Percentiles rank a stretch among this genome's conserved stretches.
phyloP scores from a whole-genome alignment of 2,329 filamentous ascomycete genomes.

The Fusarium chaquense region DNA sequence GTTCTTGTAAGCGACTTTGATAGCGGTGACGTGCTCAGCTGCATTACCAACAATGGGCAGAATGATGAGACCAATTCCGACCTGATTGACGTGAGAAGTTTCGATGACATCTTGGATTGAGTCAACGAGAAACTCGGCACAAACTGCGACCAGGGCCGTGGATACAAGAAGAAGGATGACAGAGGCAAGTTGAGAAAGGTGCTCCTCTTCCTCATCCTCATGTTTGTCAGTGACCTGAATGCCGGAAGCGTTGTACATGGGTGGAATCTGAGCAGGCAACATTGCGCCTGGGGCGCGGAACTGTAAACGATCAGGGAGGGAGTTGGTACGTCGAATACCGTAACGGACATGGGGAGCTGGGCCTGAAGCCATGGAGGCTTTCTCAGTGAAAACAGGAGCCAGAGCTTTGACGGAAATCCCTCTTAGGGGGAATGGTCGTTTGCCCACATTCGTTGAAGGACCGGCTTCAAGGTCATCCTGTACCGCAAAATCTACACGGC shows the following conservation, averaged over 20 bases:
- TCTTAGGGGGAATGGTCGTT: conserved; percentile 68
- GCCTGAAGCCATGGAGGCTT: conserved; percentile 54
- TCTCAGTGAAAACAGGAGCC: conserved; percentile 75
- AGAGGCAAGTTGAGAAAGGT: conserved; percentile 67
- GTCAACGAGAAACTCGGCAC: conserved; percentile 77
- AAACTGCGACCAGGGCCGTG: conserved; percentile 74
- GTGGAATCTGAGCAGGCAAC: conserved; percentile 61
- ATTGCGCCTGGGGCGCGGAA: conserved; percentile 63
- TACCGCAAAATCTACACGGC: conserved; percentile 70
- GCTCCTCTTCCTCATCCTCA: conserved; percentile 57
- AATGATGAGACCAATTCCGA: conserved; percentile 78
- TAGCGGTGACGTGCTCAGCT: conserved; percentile 78
- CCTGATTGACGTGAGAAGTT: conserved; percentile 69
- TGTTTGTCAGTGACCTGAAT: conserved; percentile 42
- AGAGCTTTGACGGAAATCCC: conserved; percentile 75
- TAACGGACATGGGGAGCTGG: conserved; percentile 69
- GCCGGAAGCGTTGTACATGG: conserved; percentile 51
- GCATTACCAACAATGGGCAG: conserved; percentile 80
- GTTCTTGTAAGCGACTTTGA: conserved; percentile 78
- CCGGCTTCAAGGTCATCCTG: conserved; percentile 43
- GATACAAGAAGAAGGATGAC: conserved; percentile 72
- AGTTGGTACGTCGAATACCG: conserved; percentile 79
- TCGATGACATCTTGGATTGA: conserved; percentile 73
- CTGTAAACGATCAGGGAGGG: conserved; percentile 75
- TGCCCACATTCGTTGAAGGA: conserved; percentile 25